These are phyloP conservation scores for Mycena latifolia DNA, from an alignment of 768 basidiomycete genomes.

Conservation along the genomic window DNA sequence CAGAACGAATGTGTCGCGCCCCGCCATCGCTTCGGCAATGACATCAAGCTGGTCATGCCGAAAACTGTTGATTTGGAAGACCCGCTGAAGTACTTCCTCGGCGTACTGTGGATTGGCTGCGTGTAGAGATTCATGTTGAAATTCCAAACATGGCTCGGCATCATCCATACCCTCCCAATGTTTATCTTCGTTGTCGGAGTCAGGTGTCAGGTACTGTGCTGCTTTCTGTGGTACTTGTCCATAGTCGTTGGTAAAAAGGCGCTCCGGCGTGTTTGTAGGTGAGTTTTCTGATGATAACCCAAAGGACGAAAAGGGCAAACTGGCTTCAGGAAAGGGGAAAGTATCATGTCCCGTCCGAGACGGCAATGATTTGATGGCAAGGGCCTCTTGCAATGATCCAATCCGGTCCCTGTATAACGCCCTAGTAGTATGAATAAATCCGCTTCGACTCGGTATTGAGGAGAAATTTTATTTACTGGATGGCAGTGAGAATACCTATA, in stretches of 20 bases:
- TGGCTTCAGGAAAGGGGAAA: too few relatives aligned
- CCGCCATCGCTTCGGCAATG: slow-evolving; percentile 68
- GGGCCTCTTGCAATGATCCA: not conserved
- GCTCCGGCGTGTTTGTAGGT: too few relatives aligned
- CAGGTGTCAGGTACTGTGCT: too few relatives aligned
- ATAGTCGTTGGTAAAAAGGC: too few relatives aligned
- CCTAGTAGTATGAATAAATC: not conserved
- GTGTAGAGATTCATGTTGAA: too few relatives aligned
- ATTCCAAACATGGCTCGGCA: too few relatives aligned
- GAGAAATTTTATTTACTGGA: not conserved
- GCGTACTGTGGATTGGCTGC: not conserved
- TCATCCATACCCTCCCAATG: too few relatives aligned
- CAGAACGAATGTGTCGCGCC: slow-evolving; percentile 75
- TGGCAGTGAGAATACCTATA: not conserved
- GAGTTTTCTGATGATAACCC: too few relatives aligned
- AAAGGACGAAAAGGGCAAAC: too few relatives aligned
- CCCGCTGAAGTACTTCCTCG: not conserved
- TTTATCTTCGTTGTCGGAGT: too few relatives aligned
- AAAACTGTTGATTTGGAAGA: slow-evolving; percentile 3
- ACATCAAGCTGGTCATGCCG: slow-evolving; percentile 49
- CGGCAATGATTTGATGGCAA: not conserved
- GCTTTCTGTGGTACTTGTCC: too few relatives aligned
- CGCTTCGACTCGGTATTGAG: not conserved
- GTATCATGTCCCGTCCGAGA: too few relatives aligned
- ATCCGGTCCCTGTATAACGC: not conserved